These are phyloP conservation scores for Geoglossum cookeanum DNA, from an alignment of 2,329 filamentous ascomycete species.

Conservation along the genomic window DNA sequence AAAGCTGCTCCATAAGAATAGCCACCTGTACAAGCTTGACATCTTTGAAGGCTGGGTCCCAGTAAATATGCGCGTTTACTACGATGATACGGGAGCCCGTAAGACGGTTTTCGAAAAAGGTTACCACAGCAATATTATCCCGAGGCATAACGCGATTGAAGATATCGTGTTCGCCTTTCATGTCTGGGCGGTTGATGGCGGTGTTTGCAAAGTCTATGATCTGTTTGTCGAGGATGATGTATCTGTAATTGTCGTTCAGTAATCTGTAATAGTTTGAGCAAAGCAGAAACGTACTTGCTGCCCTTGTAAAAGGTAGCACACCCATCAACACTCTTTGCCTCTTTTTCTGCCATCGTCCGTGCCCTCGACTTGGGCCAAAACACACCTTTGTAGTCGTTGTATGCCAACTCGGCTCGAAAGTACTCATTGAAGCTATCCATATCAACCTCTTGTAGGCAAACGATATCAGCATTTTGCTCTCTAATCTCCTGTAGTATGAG, in stretches of 20 bases:
- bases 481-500: conserved; percentile 70
- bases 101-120: conserved; percentile 77
- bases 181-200: conserved; percentile 85
- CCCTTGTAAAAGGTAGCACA: conserved; percentile 95
- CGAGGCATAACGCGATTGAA: conserved; percentile 98
- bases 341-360: conserved; percentile 78
- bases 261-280: not conserved
- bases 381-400: conserved; percentile 80
- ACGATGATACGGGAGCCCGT: conserved; percentile 87
- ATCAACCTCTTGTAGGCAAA: conserved; percentile 88
- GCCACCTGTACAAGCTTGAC: conserved; percentile 95
- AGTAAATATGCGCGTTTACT: conserved; percentile 85
- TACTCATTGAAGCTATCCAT: conserved; percentile 81
- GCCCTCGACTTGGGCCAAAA: conserved; percentile 83
- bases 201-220: conserved; percentile 80
- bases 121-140: conserved; percentile 85
- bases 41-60: conserved; percentile 79
- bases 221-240: conserved; percentile 82
- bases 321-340: conserved; percentile 79
- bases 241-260: conserved; percentile 22
- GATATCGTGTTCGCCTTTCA: conserved; percentile 93
- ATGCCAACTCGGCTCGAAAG: conserved; percentile 70
- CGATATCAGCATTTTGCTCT: conserved; percentile 64
- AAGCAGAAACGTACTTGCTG: conserved; percentile 39
- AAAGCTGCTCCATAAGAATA: conserved; percentile 82